phyloP scores from a whole-genome alignment of 169 alveolate species.

The Plasmodium knowlesi region DNA sequence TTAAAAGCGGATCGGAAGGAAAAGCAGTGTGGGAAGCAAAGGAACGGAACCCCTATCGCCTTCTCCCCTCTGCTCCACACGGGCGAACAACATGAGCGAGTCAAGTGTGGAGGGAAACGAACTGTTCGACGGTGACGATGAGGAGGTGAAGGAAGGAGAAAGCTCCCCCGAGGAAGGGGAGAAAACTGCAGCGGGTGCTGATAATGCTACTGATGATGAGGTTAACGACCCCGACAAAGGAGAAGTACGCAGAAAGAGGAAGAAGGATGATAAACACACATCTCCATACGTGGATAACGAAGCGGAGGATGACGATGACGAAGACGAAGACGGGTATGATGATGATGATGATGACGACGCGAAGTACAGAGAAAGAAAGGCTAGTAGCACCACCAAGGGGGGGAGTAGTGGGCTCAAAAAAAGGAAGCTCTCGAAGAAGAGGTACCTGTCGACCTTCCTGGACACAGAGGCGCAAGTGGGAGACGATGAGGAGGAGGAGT shows the following conservation, averaged over 20 bases:
- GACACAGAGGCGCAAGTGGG: constrained; percentile 91
- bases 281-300: background rate
- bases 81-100: background rate
- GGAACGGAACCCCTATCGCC: background rate
- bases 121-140: background rate
- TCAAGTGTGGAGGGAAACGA: background rate
- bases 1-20: background rate
- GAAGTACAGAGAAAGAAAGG: background rate
- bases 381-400: background rate
- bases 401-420: background rate
- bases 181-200: background rate
- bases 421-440: constrained; percentile 40
- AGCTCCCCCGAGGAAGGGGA: background rate
- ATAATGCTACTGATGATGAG: background rate
- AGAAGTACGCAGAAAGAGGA: background rate
- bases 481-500: constrained; percentile 83
- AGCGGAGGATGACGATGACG: constrained; percentile 5
- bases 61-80: background rate
- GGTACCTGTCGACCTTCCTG: constrained; percentile 84
- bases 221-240: background rate
- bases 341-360: background rate
- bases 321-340: background rate
- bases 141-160: background rate
- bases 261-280: background rate
- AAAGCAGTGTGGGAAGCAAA: background rate